These are phyloP conservation scores for Cavenderia fasciculata DNA, from an alignment of 78 protist species.

Conservation along the genomic window DNA sequence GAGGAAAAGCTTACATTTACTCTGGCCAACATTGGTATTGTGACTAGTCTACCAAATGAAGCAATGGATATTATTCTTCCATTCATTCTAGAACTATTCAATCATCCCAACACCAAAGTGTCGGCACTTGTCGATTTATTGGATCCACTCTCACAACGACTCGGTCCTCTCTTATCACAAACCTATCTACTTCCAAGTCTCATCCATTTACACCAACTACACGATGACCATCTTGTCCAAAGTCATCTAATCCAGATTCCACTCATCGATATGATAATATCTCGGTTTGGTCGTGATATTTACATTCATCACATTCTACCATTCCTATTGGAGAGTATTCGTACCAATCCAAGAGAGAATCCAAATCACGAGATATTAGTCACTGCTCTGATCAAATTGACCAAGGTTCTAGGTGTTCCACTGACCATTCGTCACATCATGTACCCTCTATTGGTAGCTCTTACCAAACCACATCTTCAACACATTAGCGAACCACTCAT, in stretches of 20 bases:
- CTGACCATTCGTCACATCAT: slow-evolving; percentile 68
- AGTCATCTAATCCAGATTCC: slow-evolving; percentile 70
- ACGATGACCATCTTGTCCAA: slow-evolving; percentile 68
- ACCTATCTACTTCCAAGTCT: slow-evolving; percentile 52
- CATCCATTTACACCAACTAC: slow-evolving; percentile 29
- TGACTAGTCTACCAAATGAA: slow-evolving; percentile 65
- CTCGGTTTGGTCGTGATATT: slow-evolving; percentile 64
- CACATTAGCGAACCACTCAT: slow-evolving; percentile 54
- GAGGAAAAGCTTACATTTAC: slow-evolving; percentile 58
- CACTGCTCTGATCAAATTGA: slow-evolving; percentile 24
- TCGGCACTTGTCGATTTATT: slow-evolving; percentile 48
- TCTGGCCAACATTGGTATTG: slow-evolving; percentile 69
- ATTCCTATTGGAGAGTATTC: slow-evolving; percentile 29
- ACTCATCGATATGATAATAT: slow-evolving; percentile 61
- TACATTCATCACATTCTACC: slow-evolving; percentile 66
- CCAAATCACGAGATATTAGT: slow-evolving; percentile 66
- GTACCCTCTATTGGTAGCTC: slow-evolving; percentile 63
- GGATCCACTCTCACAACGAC: slow-evolving; percentile 60
- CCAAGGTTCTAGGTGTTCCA: slow-evolving; percentile 49
- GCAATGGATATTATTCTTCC: slow-evolving; percentile 50
- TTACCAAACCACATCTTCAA: slow-evolving; percentile 57
- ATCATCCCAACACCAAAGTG: slow-evolving; percentile 56
- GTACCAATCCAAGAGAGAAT: slow-evolving; percentile 67
- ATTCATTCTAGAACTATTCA: slow-evolving; percentile 45
- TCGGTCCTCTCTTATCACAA: slow-evolving; percentile 31